A percentile compares a stretch with the other conserved stretches of the same genome.
Conservation (phyloP, 2,329 filamentous ascomycete genomes). For the Arthroderma uncinatum region DNA sequence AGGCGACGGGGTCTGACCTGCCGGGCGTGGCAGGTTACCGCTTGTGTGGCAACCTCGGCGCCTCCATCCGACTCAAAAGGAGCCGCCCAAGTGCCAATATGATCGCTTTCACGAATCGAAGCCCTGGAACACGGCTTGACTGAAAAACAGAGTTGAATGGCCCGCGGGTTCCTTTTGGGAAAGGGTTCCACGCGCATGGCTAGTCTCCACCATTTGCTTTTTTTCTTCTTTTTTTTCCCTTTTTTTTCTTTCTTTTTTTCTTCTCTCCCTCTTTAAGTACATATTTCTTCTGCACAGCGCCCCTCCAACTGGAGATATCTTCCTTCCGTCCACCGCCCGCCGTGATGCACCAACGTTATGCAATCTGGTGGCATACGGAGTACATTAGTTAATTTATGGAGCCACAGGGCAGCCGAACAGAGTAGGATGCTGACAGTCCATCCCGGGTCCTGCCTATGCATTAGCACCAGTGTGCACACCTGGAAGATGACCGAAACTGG, state of each 20-base stretch:
- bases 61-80: conserved; percentile 5
- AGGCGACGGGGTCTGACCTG: background rate
- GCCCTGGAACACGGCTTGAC: background rate
- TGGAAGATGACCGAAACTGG: background rate
- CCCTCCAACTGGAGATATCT: background rate
- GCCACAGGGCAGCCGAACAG: background rate
- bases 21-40: background rate
- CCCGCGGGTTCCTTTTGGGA: conserved; percentile 5
- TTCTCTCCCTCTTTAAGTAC: too few species aligned
- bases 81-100: conserved; percentile 3
- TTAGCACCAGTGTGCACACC: background rate
- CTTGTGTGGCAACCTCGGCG: conserved; percentile 3
- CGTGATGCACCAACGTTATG: background rate
- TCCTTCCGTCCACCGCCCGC: background rate
- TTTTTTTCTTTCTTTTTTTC: background rate
- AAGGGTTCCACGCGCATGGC: conserved; percentile 6
- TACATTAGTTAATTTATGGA: background rate
- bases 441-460: background rate
- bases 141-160: conserved; percentile 2
- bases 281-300: too few species aligned
- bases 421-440: background rate
- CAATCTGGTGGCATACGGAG: background rate
- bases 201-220: background rate
- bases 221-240: background rate
- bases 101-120: conserved; percentile 2